Evolutionary conservation across 139 green algal species (phyloP).

Genomic region (Chlorella sp.): DNA sequence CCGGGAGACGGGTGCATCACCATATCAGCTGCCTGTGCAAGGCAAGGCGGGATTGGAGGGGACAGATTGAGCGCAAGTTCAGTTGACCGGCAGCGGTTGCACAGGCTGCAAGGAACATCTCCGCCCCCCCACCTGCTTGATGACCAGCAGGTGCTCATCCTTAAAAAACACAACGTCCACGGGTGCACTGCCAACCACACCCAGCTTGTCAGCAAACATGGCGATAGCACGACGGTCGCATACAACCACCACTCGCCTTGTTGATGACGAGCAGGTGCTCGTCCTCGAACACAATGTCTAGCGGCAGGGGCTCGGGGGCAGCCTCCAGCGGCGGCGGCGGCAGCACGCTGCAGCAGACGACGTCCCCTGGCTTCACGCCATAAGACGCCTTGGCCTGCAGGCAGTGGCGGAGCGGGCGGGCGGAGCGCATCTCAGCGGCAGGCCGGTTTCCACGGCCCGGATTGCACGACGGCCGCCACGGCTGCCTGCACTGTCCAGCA

Average conservation of each 20-base stretch:
- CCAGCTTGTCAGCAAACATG: too few species aligned
- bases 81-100: too few species aligned
- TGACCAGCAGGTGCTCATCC: too few species aligned
- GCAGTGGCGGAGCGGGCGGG: neutral
- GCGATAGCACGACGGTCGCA: too few species aligned
- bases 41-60: neutral
- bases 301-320: conserved; percentile 75
- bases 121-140: neutral
- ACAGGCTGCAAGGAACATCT: neutral
- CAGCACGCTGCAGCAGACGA: conserved; percentile 57
- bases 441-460: neutral
- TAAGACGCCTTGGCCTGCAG: conserved; percentile 54
- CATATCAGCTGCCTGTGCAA: conserved; percentile 72
- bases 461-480: neutral
- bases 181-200: too few species aligned
- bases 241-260: conserved; percentile 69
- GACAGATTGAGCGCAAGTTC: neutral
- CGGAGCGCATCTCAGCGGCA: too few species aligned
- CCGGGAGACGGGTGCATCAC: conserved; percentile 89
- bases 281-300: conserved; percentile 95
- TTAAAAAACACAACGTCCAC: too few species aligned
- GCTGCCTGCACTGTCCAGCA: neutral
- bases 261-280: conserved; percentile 93
- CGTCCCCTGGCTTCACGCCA: conserved; percentile 68
- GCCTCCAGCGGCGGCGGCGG: conserved; percentile 65